Percentiles rank a stretch among this genome's conserved stretches.
phyloP scores from a whole-genome alignment of 2,329 filamentous ascomycete genomes.

The Chrysosporium keratinophilum region DNA sequence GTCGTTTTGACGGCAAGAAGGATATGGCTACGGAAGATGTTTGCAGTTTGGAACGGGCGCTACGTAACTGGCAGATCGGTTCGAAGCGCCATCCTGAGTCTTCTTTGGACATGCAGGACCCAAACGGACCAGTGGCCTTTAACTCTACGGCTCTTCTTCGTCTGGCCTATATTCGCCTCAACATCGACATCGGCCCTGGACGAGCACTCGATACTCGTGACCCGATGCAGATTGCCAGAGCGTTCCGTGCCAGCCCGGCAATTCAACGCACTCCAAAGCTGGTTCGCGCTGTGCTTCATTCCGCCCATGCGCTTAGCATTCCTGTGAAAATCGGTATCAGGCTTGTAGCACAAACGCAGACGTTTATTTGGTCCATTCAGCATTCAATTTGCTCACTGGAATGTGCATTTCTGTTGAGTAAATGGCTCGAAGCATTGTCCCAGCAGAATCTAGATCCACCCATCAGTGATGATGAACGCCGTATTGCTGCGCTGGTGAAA shows the following conservation, averaged over 20 bases:
- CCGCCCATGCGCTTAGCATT: slow-evolving; percentile 46
- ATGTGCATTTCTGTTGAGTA: slow-evolving; percentile 41
- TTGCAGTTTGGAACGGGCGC: slow-evolving; percentile 37
- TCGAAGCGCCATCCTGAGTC: slow-evolving; percentile 46
- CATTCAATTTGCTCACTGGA: slow-evolving; percentile 46
- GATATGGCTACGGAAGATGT: slow-evolving; percentile 37
- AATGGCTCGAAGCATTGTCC: slow-evolving; percentile 38
- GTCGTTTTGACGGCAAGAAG: slow-evolving; percentile 34
- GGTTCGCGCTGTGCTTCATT: slow-evolving; percentile 43
- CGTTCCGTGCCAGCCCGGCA: slow-evolving; percentile 35
- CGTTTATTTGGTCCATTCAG: slow-evolving; percentile 47
- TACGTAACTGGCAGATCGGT: slow-evolving; percentile 42
- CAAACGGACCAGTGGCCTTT: slow-evolving; percentile 45
- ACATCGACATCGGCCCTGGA: slow-evolving; percentile 39
- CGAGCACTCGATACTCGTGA: slow-evolving; percentile 41
- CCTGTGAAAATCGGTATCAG: slow-evolving; percentile 44
- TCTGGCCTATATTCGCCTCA: slow-evolving; percentile 39
- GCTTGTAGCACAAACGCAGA: slow-evolving; percentile 44
- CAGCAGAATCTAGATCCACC: slow-evolving; percentile 33
- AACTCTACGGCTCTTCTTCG: slow-evolving; percentile 41
- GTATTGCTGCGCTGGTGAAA: slow-evolving; percentile 39
- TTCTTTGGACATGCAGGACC: slow-evolving; percentile 43
- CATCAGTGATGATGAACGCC: slow-evolving; percentile 39
- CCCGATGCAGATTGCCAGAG: slow-evolving; percentile 36
- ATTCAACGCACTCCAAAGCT: slow-evolving; percentile 38